These are phyloP conservation scores for Ceratocystiopsis brevicomis DNA, from an alignment of 2,329 filamentous ascomycete species.

Conservation along the genomic window DNA sequence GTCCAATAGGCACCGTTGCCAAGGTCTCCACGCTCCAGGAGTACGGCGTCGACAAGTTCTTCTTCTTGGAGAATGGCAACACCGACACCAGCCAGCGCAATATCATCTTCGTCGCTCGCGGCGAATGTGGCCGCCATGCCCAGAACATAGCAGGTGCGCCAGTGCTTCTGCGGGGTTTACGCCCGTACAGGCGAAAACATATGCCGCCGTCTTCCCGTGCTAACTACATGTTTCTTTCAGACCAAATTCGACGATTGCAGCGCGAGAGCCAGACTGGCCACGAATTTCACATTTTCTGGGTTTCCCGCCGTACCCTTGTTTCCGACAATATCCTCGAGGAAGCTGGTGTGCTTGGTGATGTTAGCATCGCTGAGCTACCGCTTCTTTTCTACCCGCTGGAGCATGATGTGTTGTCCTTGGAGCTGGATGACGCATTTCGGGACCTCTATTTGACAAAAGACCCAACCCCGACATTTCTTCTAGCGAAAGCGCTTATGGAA, in stretches of 20 bases:
- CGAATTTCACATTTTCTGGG: slow-evolving; percentile 95
- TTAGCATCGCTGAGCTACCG: slow-evolving; percentile 71
- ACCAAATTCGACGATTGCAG: slow-evolving; percentile 78
- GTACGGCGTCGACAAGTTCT: slow-evolving; percentile 94
- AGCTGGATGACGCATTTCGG: slow-evolving; percentile 69
- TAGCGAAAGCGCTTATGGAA: slow-evolving; percentile 84
- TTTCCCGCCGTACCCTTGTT: slow-evolving; percentile 76
- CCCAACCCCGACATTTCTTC: slow-evolving; percentile 71
- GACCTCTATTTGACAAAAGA: slow-evolving; percentile 85
- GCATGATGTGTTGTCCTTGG: slow-evolving; percentile 75
- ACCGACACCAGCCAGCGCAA: slow-evolving; percentile 88
- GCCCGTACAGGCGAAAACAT: background rate
- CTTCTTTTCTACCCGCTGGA: slow-evolving; percentile 84
- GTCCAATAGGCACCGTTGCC: slow-evolving; percentile 75
- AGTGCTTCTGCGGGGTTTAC: background rate
- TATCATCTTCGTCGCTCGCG: slow-evolving; percentile 80
- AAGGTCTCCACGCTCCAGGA: slow-evolving; percentile 92
- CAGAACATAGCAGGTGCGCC: slow-evolving; percentile 66
- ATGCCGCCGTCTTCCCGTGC: background rate
- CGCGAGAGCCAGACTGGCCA: slow-evolving; percentile 77
- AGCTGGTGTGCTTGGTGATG: slow-evolving; percentile 79
- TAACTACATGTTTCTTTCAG: slow-evolving; percentile 25
- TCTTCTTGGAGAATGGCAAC: slow-evolving; percentile 90
- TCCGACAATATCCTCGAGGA: slow-evolving; percentile 86
- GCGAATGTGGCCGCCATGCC: slow-evolving; percentile 71